phyloP scores from a whole-genome alignment of 805 yeast genomes.

The Ogataea methylovora region DNA sequence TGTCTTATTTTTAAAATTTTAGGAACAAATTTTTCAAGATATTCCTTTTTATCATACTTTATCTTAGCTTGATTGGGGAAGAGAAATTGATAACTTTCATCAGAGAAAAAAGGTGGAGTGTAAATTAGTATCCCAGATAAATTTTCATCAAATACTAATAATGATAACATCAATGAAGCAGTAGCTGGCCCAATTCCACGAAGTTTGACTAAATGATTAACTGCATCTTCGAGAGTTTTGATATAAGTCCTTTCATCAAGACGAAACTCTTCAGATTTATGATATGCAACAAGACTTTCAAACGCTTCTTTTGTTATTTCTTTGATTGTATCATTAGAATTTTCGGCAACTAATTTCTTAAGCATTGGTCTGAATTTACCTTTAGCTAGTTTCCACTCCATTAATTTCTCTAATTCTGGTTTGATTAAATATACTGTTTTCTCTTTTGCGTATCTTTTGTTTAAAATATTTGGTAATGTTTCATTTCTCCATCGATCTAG shows the following conservation, averaged over 20 bases:
- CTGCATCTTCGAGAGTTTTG: constrained; percentile 15
- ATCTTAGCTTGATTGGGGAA: constrained; percentile 25
- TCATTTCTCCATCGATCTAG: constrained; percentile 31
- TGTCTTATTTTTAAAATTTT: too few species aligned
- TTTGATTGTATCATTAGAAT: constrained; percentile 24
- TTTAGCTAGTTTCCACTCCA: constrained; percentile 43
- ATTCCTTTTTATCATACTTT: constrained; percentile 36
- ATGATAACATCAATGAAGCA: constrained; percentile 34
- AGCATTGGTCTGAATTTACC: constrained; percentile 39
- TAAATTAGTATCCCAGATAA: constrained; percentile 14
- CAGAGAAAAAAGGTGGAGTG: constrained; percentile 40
- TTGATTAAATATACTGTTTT: constrained; percentile 19
- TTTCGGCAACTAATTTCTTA: constrained; percentile 32
- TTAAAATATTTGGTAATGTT: constrained; percentile 23
- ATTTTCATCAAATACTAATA: constrained; percentile 10
- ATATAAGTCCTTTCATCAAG: constrained; percentile 14
- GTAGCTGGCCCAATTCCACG: constrained; percentile 47
- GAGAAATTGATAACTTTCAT: constrained; percentile 34
- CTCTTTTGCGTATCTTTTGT: constrained; percentile 15
- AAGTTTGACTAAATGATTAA: constrained; percentile 28
- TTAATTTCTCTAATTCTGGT: constrained; percentile 30
- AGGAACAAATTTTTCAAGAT: constrained; percentile 16
- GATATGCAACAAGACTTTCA: constrained; percentile 6
- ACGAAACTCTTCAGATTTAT: constrained; percentile 1
- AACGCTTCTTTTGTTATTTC: constrained; percentile 24